phyloP scores from a whole-genome alignment of 129 eudicot species.

The Helianthus tuberosus region DNA sequence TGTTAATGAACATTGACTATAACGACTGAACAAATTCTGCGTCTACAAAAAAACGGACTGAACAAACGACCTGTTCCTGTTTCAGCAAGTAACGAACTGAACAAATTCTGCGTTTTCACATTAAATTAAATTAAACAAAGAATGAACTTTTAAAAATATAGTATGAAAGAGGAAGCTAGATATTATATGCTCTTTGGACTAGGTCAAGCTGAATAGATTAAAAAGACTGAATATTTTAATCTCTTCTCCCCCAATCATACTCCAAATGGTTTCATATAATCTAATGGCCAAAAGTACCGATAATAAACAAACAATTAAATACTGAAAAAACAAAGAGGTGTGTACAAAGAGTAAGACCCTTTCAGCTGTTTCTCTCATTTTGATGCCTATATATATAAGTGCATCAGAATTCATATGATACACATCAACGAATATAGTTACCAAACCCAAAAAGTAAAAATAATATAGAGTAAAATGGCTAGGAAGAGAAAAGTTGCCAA shows the following conservation, averaged over 20 bases:
- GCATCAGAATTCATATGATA: slow-evolving; percentile 23
- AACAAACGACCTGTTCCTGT: no score
- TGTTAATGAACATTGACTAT: no score
- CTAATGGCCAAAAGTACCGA: slow-evolving; percentile 28
- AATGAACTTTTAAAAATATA: slow-evolving; percentile 7
- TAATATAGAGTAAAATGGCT: slow-evolving; percentile 39
- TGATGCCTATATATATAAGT: slow-evolving; percentile 34
- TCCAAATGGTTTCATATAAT: slow-evolving; percentile 40
- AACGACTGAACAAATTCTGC: no score
- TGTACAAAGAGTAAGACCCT: slow-evolving; percentile 49
- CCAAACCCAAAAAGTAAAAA: slow-evolving; percentile 13
- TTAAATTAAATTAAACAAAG: no score
- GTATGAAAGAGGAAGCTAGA: slow-evolving; percentile 38
- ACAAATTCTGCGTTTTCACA: no score
- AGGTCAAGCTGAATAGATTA: slow-evolving; percentile 42
- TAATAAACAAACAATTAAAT: slow-evolving; percentile 18
- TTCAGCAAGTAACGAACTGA: no score
- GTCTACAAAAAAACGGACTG: no score
- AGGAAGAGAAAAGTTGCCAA: slow-evolving; percentile 62
- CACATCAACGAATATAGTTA: slow-evolving; percentile 18
- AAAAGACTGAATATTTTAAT: slow-evolving; percentile 22
- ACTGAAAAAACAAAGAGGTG: slow-evolving; percentile 35
- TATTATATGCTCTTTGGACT: slow-evolving; percentile 40
- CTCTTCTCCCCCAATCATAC: slow-evolving; percentile 26
- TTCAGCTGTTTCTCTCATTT: slow-evolving; percentile 46